Evolutionary conservation across 257 asterid genomes (phyloP).

Genomic region (Gardenia jasminoides): DNA sequence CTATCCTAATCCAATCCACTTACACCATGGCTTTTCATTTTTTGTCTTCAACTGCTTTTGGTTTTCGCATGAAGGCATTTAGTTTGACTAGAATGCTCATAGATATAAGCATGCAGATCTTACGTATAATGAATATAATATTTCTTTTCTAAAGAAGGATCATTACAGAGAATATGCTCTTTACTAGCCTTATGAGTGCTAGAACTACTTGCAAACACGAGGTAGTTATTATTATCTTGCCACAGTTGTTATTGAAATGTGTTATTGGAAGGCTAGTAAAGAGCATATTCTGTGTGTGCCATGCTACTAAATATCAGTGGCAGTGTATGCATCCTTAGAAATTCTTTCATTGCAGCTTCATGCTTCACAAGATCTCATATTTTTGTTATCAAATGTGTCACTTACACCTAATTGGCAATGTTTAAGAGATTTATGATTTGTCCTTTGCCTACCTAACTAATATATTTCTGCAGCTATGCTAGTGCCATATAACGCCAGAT

Average conservation of each 20-base stretch:
- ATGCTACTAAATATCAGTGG: too few species aligned
- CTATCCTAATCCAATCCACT: too few species aligned
- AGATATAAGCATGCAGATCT: background rate
- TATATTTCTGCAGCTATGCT: conserved; percentile 56
- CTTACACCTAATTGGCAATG: background rate
- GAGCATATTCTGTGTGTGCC: too few species aligned
- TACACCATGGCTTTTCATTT: too few species aligned
- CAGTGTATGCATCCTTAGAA: background rate
- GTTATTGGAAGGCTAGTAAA: background rate
- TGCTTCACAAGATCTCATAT: background rate
- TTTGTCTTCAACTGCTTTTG: too few species aligned
- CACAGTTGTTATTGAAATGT: background rate
- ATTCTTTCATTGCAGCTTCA: background rate
- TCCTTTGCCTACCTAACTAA: conserved; percentile 4
- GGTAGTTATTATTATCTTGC: background rate
- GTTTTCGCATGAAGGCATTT: too few species aligned
- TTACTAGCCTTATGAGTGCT: background rate
- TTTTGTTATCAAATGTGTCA: background rate
- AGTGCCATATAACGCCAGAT: conserved; percentile 87
- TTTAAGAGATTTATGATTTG: conserved; percentile 5
- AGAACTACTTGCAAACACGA: background rate
- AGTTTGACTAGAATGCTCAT: background rate
- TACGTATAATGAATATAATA: background rate
- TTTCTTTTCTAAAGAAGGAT: background rate
- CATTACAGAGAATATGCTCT: too few species aligned